phyloP scores from a whole-genome alignment of 345 rosid genomes.

The Draba incana region DNA sequence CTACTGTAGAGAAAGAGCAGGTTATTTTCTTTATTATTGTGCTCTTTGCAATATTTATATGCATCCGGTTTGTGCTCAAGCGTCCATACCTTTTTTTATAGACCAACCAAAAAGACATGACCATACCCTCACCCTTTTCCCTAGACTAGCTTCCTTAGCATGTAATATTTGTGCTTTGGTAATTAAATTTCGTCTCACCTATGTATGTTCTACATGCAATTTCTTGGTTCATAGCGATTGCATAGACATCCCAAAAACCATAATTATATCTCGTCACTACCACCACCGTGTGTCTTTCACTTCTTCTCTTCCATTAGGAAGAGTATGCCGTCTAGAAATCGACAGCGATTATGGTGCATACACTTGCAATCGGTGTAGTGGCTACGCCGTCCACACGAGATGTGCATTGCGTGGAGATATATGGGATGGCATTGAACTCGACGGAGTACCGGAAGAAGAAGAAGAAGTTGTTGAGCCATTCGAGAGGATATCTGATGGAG shows the following conservation, averaged over 20 bases:
- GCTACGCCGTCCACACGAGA: constrained; percentile 20
- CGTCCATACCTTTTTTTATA: background rate
- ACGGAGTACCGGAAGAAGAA: background rate
- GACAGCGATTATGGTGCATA: constrained; percentile 10
- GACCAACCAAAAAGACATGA: constrained; percentile 14
- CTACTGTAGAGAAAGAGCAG: background rate
- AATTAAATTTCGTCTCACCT: background rate
- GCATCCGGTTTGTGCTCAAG: constrained; percentile 2
- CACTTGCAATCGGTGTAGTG: background rate
- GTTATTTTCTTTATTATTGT: background rate
- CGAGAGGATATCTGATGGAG: background rate
- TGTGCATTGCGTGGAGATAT: constrained; percentile 7
- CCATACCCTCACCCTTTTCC: constrained; percentile 17
- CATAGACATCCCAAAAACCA: background rate
- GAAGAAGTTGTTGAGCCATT: background rate
- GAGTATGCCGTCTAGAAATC: background rate
- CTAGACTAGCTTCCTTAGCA: constrained; percentile 11
- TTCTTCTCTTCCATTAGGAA: background rate
- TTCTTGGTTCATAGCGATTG: background rate
- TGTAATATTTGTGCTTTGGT: constrained; percentile 12
- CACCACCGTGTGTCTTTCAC: background rate
- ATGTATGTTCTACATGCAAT: background rate
- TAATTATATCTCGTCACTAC: constrained; percentile 6
- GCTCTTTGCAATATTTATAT: background rate
- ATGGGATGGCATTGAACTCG: constrained; percentile 8